These are phyloP conservation scores for Scedosporium boydii DNA, from an alignment of 2,329 filamentous ascomycete genomes.

Conservation along the genomic window DNA sequence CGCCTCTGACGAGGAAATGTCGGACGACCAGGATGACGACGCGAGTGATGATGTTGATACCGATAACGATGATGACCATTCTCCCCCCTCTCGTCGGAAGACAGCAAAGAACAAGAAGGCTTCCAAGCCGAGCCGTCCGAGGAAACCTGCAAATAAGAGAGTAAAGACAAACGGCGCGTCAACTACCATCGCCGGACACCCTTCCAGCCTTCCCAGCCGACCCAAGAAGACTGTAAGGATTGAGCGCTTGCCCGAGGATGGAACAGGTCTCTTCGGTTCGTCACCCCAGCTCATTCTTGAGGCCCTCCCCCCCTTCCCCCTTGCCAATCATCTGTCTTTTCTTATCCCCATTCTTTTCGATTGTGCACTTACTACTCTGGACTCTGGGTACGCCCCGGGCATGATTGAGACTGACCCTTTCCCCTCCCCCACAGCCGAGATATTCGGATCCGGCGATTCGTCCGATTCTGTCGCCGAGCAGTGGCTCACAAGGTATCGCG, in stretches of 20 bases:
- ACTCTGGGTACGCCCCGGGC: neutral
- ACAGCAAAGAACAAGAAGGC: slow-evolving; percentile 20
- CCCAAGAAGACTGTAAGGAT: slow-evolving; percentile 48
- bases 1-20: slow-evolving; percentile 32
- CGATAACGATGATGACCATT: slow-evolving; percentile 33
- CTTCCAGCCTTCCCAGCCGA: slow-evolving; percentile 38
- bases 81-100: slow-evolving; percentile 26
- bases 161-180: slow-evolving; percentile 49
- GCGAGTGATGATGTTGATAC: slow-evolving; percentile 20
- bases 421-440: slow-evolving; percentile 37
- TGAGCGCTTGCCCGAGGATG: slow-evolving; percentile 35
- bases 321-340: neutral
- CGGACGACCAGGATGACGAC: slow-evolving; percentile 30
- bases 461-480: slow-evolving; percentile 48
- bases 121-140: slow-evolving; percentile 30
- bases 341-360: neutral
- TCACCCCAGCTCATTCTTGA: neutral
- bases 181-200: slow-evolving; percentile 14
- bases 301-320: neutral
- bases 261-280: slow-evolving; percentile 48
- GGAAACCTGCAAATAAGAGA: slow-evolving; percentile 53
- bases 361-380: neutral
- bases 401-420: neutral
- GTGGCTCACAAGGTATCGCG: slow-evolving; percentile 50
- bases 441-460: slow-evolving; percentile 50